These are phyloP conservation scores for Coniochaeta sp. DNA, from an alignment of 2,329 filamentous ascomycete species.

Conservation along the genomic window DNA sequence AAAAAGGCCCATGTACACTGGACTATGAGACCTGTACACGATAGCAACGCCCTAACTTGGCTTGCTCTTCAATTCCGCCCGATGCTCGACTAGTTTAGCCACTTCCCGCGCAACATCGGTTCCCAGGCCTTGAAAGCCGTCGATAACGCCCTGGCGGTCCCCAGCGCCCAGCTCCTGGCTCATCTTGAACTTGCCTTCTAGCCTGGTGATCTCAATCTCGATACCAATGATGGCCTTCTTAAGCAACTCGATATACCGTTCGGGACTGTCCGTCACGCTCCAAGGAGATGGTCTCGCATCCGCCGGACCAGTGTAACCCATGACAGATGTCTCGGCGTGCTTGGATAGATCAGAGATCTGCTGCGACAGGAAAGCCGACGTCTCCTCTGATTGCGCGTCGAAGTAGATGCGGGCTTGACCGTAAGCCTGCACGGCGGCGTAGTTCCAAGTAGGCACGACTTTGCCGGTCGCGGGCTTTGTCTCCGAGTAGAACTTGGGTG, in stretches of 20 bases:
- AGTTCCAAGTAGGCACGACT: conserved; percentile 66
- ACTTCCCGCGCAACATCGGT: conserved; percentile 22
- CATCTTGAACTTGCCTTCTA: conserved; percentile 61
- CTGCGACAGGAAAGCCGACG: conserved; percentile 35
- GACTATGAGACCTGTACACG: no score
- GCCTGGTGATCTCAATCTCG: conserved; percentile 45
- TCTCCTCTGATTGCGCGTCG: conserved; percentile 37
- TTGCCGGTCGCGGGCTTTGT: conserved; percentile 59
- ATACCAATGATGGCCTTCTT: conserved; percentile 54
- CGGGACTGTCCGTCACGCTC: conserved; percentile 50
- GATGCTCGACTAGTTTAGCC: conserved; percentile 22
- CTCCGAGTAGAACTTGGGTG: conserved; percentile 59
- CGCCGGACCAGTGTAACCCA: conserved; percentile 41
- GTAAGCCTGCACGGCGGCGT: conserved; percentile 57
- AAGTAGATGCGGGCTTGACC: conserved; percentile 46
- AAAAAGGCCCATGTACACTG: no score
- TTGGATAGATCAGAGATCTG: conserved; percentile 43
- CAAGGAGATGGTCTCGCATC: conserved; percentile 31
- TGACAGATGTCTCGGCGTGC: conserved; percentile 43
- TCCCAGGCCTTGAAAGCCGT: conserved; percentile 39
- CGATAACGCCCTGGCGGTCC: conserved; percentile 48
- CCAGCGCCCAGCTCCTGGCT: conserved; percentile 49
- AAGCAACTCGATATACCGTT: conserved; percentile 45
- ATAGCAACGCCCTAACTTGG: no score
- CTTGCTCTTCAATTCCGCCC: conserved; percentile 9